A percentile compares a stretch with the other conserved stretches of the same genome.
Conservation (phyloP, 108 stramenopile genomes). For the Parmales sp. region DNA sequence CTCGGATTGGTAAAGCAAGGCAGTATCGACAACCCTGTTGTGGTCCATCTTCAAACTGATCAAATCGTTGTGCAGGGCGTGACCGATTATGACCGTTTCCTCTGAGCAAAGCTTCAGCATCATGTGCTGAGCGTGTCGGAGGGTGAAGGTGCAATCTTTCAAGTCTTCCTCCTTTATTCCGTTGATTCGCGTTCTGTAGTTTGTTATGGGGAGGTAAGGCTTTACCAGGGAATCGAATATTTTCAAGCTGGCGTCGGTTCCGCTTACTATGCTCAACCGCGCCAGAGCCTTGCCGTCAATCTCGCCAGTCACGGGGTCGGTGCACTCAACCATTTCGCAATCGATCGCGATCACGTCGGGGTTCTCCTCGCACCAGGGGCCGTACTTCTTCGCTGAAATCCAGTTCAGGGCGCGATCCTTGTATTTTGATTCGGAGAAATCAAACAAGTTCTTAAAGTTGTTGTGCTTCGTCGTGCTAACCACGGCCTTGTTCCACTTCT, state of each 20-base stretch:
- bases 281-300: constrained; percentile 70
- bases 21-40: constrained; percentile 67
- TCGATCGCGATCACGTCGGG: constrained; percentile 89
- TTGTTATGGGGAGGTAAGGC: constrained; percentile 78
- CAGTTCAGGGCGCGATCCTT: neutral
- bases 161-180: constrained; percentile 71
- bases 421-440: constrained; percentile 19
- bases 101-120: constrained; percentile 80
- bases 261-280: constrained; percentile 82
- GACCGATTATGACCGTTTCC: constrained; percentile 84
- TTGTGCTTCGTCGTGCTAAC: neutral
- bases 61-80: constrained; percentile 86
- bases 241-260: constrained; percentile 62
- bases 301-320: constrained; percentile 69
- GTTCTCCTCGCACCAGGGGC: constrained; percentile 52
- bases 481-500: constrained; percentile 12
- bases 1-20: constrained; percentile 58
- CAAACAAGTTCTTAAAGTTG: constrained; percentile 8
- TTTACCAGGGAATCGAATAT: constrained; percentile 87
- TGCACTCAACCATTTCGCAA: constrained; percentile 95
- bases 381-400: constrained; percentile 50
- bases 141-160: constrained; percentile 70
- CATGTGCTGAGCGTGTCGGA: constrained; percentile 84
- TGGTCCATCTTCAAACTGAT: constrained; percentile 73
- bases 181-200: constrained; percentile 80